These are phyloP conservation scores for Aspergillus glaucus DNA, from an alignment of 2,329 filamentous ascomycete genomes.

Conservation along the genomic window DNA sequence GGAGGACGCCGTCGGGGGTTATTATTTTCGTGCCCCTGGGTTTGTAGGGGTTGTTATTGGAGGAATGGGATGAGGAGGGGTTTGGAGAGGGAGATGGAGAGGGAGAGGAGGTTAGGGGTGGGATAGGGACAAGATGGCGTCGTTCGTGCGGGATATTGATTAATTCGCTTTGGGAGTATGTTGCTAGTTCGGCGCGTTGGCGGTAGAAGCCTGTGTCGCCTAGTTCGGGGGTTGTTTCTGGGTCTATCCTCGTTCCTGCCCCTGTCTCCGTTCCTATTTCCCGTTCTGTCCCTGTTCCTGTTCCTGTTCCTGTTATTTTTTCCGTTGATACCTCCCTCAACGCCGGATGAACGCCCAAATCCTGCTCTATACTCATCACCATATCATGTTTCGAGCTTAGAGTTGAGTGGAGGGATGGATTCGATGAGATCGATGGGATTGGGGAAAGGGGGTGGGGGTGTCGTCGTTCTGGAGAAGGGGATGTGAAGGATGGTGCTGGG, in stretches of 20 bases:
- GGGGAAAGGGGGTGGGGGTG: background rate
- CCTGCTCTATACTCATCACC: no score
- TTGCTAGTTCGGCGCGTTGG: conserved; percentile 19
- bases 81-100: background rate
- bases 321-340: no score
- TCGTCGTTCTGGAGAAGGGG: background rate
- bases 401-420: background rate
- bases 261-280: background rate
- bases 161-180: conserved; percentile 18
- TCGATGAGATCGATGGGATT: background rate
- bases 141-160: conserved; percentile 19
- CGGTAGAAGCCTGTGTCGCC: conserved; percentile 23
- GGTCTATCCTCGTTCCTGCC: background rate
- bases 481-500: background rate
- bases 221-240: conserved; percentile 16
- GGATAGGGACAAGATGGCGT: background rate
- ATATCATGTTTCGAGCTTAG: no score
- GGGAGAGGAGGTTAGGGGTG: background rate
- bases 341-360: no score
- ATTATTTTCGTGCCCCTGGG: conserved; percentile 8
- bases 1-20: conserved; percentile 21
- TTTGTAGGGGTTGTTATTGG: background rate
- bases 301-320: no score
- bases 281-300: no score
- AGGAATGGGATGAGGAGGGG: background rate